Percentiles rank a stretch among this genome's conserved stretches.
Evolutionary conservation across 441 rosid species (phyloP).

Genomic region (Adansonia madagascariensis): DNA sequence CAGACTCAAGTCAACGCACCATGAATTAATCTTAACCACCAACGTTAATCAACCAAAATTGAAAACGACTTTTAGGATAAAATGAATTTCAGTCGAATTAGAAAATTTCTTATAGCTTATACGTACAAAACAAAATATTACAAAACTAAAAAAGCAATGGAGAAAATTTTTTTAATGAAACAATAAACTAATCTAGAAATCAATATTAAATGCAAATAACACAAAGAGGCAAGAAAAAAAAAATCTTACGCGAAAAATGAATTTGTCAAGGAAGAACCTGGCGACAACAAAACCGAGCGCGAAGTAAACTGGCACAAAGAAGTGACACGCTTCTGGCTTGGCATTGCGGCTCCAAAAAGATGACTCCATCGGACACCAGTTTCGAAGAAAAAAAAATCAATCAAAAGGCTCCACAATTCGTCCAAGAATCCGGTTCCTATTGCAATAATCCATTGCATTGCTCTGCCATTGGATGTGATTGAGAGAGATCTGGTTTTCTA

Average conservation of each 20-base stretch:
- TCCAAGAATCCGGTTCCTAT: constrained; percentile 9
- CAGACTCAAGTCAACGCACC: constrained; percentile 12
- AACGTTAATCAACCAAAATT: neutral
- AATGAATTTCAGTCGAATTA: neutral
- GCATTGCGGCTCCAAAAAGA: constrained; percentile 42
- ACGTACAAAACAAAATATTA: constrained; percentile 5
- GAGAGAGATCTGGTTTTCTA: constrained; percentile 27
- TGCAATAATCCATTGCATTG: constrained; percentile 10
- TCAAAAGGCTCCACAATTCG: constrained; percentile 23
- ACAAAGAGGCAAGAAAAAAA: neutral
- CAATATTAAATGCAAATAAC: constrained; percentile 8
- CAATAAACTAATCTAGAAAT: constrained; percentile 15
- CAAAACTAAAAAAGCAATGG: neutral
- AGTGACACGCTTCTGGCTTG: constrained; percentile 51
- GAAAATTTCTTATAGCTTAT: neutral
- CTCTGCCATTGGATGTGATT: neutral
- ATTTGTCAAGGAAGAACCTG: constrained; percentile 71
- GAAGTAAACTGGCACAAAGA: constrained; percentile 59
- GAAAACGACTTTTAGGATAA: neutral
- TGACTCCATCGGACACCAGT: constrained; percentile 46
- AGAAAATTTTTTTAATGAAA: neutral
- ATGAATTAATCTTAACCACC: constrained; percentile 4
- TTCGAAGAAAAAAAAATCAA: constrained; percentile 32
- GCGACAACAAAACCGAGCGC: constrained; percentile 59
- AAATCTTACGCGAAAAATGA: constrained; percentile 76